Evolutionary conservation across 2,329 filamentous ascomycete species (phyloP), one percentile per base, ranked within the genome.

Genomic region (Diaporthe sp.): DNA sequence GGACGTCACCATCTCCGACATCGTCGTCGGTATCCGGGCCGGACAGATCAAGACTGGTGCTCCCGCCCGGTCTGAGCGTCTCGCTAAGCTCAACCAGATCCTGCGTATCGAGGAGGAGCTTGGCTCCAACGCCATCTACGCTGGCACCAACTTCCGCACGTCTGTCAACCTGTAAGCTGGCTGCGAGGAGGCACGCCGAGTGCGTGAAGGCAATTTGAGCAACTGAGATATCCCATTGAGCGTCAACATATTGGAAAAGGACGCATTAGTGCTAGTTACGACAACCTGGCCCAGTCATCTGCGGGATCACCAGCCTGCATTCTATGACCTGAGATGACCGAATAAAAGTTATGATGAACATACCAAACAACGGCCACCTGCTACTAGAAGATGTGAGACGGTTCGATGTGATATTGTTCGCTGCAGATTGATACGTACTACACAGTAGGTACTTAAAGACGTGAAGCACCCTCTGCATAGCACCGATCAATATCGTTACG

Each of bases 1-100:
- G 89, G 97, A 99, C 89, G 97, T 99, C 81, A 99, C 97, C 87
- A 99, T 99, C 85, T 93, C 97, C 80, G 97, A 99, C 85, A 97
- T 99, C 80, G 95, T 96, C 78, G 97, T 99, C 80, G 97, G 97
- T 89, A 94, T 99, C 83, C 94, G 97, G 81, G 89, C 96, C 81
- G 97, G 97, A 80, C 95, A 99, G 91, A 98, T 99, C 92, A 98
- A 98, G 94, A 97, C 96, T 79, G 96, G 96, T 91, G 96, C 96
- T 77, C 97, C 97, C 80, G 94, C 94, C 84, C 94, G 97, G 83
- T 98, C 96, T 81, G 97, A 99, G 92, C 96, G 97, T 90, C 92
- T 98, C 80, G 97, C 97, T 86, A 99, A 99, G 92, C 94, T 99
- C 84, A 99, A 99, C 94, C 97, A 99, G 91, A 98, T 99, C 83